phyloP scores from a whole-genome alignment of 805 yeast species.

The Candida maris region DNA sequence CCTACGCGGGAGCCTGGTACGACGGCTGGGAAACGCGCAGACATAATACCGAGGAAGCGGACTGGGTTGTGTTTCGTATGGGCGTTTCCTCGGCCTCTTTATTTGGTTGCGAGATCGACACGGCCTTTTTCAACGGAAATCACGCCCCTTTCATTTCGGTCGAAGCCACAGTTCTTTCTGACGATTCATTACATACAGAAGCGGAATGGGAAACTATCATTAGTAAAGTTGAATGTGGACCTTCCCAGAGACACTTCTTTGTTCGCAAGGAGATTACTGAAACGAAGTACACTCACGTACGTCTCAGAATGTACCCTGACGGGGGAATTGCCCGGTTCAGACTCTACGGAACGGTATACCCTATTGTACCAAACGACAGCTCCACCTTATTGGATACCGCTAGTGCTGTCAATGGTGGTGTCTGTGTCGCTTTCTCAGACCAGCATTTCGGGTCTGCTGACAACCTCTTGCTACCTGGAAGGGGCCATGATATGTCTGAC shows the following conservation, averaged over 20 bases:
- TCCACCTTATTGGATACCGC: conserved; percentile 65
- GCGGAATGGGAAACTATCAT: conserved; percentile 70
- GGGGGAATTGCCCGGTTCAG: conserved; percentile 97
- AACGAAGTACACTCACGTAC: conserved; percentile 67
- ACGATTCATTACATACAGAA: conserved; percentile 31
- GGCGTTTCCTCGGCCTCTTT: conserved; percentile 82
- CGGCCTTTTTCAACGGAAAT: conserved; percentile 92
- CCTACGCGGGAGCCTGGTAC: conserved; percentile 92
- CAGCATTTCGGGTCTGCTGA: conserved; percentile 94
- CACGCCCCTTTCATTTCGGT: conserved; percentile 90
- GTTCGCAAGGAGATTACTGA: conserved; percentile 56
- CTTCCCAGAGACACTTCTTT: conserved; percentile 82
- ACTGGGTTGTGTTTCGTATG: conserved; percentile 79
- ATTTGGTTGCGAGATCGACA: conserved; percentile 85
- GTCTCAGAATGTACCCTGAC: conserved; percentile 92
- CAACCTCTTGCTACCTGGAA: conserved; percentile 84
- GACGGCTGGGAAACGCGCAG: conserved; percentile 99
- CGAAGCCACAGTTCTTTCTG: conserved; percentile 54
- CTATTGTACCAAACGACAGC: conserved; percentile 54
- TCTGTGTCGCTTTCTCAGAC: conserved; percentile 77
- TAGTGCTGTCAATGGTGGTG: conserved; percentile 82
- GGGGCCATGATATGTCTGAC: conserved; percentile 95
- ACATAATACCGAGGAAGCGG: conserved; percentile 80
- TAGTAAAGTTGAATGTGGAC: conserved; percentile 78
- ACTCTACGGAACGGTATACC: conserved; percentile 77